A percentile compares a stretch with the other conserved stretches of the same genome.
phyloP scores from a whole-genome alignment of 768 basidiomycete species.

The Scleroderma bovista region DNA sequence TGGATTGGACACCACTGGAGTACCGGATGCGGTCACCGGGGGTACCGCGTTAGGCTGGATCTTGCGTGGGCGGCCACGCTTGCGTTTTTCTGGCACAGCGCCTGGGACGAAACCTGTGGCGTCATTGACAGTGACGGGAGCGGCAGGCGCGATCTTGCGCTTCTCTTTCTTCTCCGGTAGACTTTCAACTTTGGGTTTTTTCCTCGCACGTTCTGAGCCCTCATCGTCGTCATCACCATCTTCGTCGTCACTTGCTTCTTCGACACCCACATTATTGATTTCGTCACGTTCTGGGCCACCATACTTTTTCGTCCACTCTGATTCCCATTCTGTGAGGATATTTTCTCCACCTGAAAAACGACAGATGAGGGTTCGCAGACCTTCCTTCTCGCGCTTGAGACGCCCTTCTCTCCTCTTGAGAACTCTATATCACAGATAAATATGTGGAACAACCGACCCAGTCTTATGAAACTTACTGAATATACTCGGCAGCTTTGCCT shows the following conservation, averaged over 20 bases:
- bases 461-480: slow-evolving; percentile 39
- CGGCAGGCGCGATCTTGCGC: slow-evolving; percentile 28
- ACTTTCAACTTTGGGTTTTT: slow-evolving; percentile 50
- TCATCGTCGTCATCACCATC: slow-evolving; percentile 38
- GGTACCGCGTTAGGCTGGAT: slow-evolving; percentile 45
- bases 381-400: slow-evolving; percentile 69
- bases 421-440: slow-evolving; percentile 41
- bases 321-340: slow-evolving; percentile 70
- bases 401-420: slow-evolving; percentile 73
- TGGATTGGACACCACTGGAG: slow-evolving; percentile 12
- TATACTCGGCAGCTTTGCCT: slow-evolving; percentile 89
- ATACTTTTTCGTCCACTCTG: slow-evolving; percentile 65
- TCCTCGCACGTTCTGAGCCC: slow-evolving; percentile 46
- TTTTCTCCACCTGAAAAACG: slow-evolving; percentile 73
- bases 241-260: slow-evolving; percentile 39
- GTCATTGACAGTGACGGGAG: slow-evolving; percentile 16
- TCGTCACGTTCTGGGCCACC: slow-evolving; percentile 74
- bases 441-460: background rate
- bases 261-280: slow-evolving; percentile 44
- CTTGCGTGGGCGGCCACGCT: slow-evolving; percentile 80
- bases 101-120: slow-evolving; percentile 24
- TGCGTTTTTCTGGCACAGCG: slow-evolving; percentile 65
- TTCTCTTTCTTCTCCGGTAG: slow-evolving; percentile 43
- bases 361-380: slow-evolving; percentile 59
- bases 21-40: slow-evolving; percentile 19